phyloP scores from a whole-genome alignment of 768 basidiomycete genomes.

The Suillus cothurnatus region DNA sequence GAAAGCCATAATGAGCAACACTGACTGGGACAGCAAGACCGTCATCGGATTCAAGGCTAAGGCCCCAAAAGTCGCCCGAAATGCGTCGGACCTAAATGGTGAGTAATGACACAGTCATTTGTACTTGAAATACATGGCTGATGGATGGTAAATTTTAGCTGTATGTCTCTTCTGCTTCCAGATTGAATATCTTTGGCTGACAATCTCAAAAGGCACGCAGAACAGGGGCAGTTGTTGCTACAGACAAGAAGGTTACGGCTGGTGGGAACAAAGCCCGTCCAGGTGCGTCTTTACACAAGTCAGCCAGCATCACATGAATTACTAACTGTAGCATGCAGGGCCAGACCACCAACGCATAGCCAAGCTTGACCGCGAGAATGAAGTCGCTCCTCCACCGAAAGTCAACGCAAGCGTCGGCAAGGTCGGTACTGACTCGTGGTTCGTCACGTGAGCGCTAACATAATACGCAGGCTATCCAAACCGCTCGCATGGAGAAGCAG shows the following conservation, averaged over 20 bases:
- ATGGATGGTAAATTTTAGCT: slow-evolving; percentile 40
- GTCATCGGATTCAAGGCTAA: slow-evolving; percentile 74
- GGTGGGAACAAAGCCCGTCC: slow-evolving; percentile 78
- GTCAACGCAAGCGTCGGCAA: slow-evolving; percentile 72
- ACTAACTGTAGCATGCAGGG: slow-evolving; percentile 43
- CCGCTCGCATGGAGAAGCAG: slow-evolving; percentile 74
- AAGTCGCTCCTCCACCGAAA: slow-evolving; percentile 90
- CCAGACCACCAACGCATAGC: slow-evolving; percentile 94
- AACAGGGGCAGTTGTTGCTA: slow-evolving; percentile 73
- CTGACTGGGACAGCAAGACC: slow-evolving; percentile 70
- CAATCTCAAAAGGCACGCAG: slow-evolving; percentile 61
- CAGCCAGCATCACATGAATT: not conserved
- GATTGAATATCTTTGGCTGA: slow-evolving; percentile 12
- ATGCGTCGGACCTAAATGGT: slow-evolving; percentile 59
- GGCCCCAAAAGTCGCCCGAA: slow-evolving; percentile 66
- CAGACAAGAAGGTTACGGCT: slow-evolving; percentile 75
- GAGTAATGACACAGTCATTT: slow-evolving; percentile 17
- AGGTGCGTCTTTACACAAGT: slow-evolving; percentile 45
- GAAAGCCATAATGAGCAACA: slow-evolving; percentile 44
- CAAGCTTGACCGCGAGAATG: slow-evolving; percentile 93
- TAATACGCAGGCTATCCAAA: slow-evolving; percentile 70
- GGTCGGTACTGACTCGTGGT: slow-evolving; percentile 41
- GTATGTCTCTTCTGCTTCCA: slow-evolving; percentile 40
- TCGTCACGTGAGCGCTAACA: slow-evolving; percentile 10
- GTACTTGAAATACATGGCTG: slow-evolving; percentile 12